Evolutionary conservation across 208 protist genomes (phyloP), one percentile per base, ranked within the genome.

Genomic region (Trypanosomatidae sp.): DNA sequence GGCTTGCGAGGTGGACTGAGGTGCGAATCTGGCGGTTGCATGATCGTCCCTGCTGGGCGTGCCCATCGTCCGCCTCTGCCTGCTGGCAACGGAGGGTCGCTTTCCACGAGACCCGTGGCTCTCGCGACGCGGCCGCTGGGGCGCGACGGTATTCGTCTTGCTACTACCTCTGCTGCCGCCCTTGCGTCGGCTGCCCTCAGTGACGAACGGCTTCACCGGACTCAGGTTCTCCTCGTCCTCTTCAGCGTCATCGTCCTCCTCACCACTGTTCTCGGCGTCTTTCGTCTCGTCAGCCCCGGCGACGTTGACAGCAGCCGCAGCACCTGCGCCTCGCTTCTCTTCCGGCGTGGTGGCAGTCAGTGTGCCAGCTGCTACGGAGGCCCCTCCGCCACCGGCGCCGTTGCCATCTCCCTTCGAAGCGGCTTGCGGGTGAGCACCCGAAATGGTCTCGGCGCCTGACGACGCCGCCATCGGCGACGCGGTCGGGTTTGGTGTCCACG

Each of bases 401-500:
- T 28, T 55, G 56, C 33, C 46, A 53, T 10, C 52, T 58, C 78
- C 64, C 62, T 75, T 83, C 66, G 79, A 47, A 6, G 79, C 59
- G 4, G 73, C 70, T 5, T 55, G 64, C 8, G 79, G 79, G 43
- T 73, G 75, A 12, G 67, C 79, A 2, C 60, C 47, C 25, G 73
- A 62, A 68, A 59, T 69, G 59, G 25, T 62, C 30, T 76, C 74
- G 13, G 49, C 56, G 50, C 64, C 69, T 19, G 59, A 69, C 19
- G 43, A 7, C 62, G 53, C 44, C 28, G n/a, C 19, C 17, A 66
- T 17, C 43, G 33, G 46, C 25, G 12, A 25, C 71, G n/a, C 19
- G 25, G n/a, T 44, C 39, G 39, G 47, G 56, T 80, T 80, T 9
- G 76, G 76, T n/a, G 76, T 80, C 76, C 76, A 80, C 43, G 76